Percentiles rank a stretch among this genome's conserved stretches.
These are phyloP conservation scores for Nakazawaea ishiwadae DNA, from an alignment of 805 yeast species.

Conservation along the genomic window DNA sequence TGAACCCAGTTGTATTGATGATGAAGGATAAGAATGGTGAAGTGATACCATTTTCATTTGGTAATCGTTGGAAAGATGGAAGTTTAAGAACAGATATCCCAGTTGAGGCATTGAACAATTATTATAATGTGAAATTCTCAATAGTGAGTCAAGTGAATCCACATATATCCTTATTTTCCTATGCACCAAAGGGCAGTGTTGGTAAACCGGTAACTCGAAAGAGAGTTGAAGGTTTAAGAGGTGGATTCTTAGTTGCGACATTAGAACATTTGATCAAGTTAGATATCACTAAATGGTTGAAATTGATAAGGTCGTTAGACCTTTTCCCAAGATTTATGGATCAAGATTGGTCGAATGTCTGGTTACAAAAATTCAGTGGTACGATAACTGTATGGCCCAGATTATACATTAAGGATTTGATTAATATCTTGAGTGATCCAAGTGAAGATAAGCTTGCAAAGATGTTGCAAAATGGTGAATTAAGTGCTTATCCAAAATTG, in stretches of 20 bases:
- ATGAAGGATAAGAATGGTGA: constrained; percentile 42
- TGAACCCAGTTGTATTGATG: constrained; percentile 78
- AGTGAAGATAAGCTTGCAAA: constrained; percentile 47
- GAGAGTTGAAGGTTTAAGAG: constrained; percentile 53
- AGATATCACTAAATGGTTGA: constrained; percentile 75
- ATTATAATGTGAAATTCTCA: constrained; percentile 71
- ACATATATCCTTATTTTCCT: constrained; percentile 70
- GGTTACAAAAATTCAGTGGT: constrained; percentile 72
- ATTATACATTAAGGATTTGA: constrained; percentile 52
- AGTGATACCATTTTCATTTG: constrained; percentile 64
- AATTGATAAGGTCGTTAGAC: constrained; percentile 59
- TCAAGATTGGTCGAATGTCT: constrained; percentile 78
- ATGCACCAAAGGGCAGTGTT: constrained; percentile 74
- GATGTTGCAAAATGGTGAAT: constrained; percentile 60
- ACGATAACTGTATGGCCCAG: constrained; percentile 76
- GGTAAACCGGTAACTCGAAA: constrained; percentile 71
- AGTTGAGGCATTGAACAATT: constrained; percentile 64
- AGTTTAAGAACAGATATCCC: constrained; percentile 78
- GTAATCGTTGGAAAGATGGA: constrained; percentile 77
- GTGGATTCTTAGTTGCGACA: constrained; percentile 74
- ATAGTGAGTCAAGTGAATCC: constrained; percentile 83
- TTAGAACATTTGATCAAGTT: constrained; percentile 64
- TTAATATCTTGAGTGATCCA: constrained; percentile 66
- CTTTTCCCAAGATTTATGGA: constrained; percentile 63
- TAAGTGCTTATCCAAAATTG: constrained; percentile 61